A percentile compares a stretch with the other conserved stretches of the same genome.
Evolutionary conservation across 306 rosid genomes (phyloP).

Genomic region (Medicago lupulina): DNA sequence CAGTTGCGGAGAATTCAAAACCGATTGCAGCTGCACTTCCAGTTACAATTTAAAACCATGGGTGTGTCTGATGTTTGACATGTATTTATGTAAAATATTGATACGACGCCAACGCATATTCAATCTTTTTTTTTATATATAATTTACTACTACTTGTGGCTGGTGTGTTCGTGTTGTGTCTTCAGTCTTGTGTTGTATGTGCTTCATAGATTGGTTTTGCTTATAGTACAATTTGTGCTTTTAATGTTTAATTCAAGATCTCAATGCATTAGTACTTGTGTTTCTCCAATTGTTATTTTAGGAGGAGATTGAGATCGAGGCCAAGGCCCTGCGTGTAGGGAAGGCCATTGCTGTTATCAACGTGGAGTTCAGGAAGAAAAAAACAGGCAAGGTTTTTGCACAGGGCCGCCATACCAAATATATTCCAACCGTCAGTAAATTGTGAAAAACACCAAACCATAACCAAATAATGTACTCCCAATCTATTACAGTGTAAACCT

Average conservation of each 20-base stretch:
- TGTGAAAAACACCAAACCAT: constrained; percentile 44
- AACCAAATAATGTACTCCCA: background rate
- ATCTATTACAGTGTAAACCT: background rate
- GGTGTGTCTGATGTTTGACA: too few relatives aligned
- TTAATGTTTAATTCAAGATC: background rate
- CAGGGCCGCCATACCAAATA: constrained; percentile 88
- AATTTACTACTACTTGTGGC: background rate
- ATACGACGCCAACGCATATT: background rate
- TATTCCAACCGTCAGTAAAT: constrained; percentile 59
- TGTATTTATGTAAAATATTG: too few relatives aligned
- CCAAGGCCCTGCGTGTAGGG: constrained; percentile 67
- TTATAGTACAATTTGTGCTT: background rate
- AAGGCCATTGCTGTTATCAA: constrained; percentile 65
- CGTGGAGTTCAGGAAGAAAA: constrained; percentile 75
- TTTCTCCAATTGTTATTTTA: constrained; percentile 24
- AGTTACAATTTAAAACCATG: too few relatives aligned
- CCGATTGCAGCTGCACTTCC: too few relatives aligned
- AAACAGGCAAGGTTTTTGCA: constrained; percentile 72
- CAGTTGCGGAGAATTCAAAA: too few relatives aligned
- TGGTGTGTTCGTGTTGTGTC: background rate
- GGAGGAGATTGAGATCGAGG: constrained; percentile 84
- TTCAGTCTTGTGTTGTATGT: background rate
- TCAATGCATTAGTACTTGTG: background rate
- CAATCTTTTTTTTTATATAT: background rate
- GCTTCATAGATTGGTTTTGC: background rate